Evolutionary conservation across 2,329 filamentous ascomycete genomes (phyloP), one percentile per base, ranked within the genome.

Genomic region (Aspergillus ochraceus): DNA sequence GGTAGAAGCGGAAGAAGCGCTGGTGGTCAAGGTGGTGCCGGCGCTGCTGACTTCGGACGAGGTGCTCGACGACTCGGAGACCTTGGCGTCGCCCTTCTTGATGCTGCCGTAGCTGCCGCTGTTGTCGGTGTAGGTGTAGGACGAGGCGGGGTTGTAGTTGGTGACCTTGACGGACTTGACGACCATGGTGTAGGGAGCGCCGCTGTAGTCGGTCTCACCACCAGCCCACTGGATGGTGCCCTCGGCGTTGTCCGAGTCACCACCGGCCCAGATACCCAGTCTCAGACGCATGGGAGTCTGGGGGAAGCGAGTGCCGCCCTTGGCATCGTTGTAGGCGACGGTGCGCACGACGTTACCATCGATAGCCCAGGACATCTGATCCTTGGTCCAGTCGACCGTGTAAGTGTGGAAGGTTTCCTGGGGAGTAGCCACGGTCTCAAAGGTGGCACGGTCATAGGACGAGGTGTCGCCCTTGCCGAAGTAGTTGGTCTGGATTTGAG

Each of bases 381-480:
- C 82, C 66, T 83, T 78, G 54, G 84, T 89, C 89, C 89, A 92
- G 74, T 89, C 84, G 59, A 91, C 60, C 50, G 75, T 61, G 70
- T 81, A 81, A 30, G 77, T 81, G 68, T 80, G 76, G 69, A 76
- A 79, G 39, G 62, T 64, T 26, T 72, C 70, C 64, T 80, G 77
- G 59, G 90, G 94, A 70, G 83, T 77, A 64, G 80, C 68, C 70
- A 88, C 80, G 2, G 85, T 77, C 75, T 93, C 89, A 74, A 91
- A 92, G 60, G 90, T 89, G 62, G 89, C 93, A 59, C 94, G 90
- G 78, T 96, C 91, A 80, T 95, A 96, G 12, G 85, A 85, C 4
- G 71, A 67, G 0, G 90, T 92, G 68, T 91, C 84, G 57, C 94
- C 95, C 79, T 98, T 97, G 76, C 93, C 92, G 69, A 98, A 99